A percentile compares a stretch with the other conserved stretches of the same genome.
phyloP scores from a whole-genome alignment of 2,329 filamentous ascomycete species.

The Aspergillus novoparasiticus region DNA sequence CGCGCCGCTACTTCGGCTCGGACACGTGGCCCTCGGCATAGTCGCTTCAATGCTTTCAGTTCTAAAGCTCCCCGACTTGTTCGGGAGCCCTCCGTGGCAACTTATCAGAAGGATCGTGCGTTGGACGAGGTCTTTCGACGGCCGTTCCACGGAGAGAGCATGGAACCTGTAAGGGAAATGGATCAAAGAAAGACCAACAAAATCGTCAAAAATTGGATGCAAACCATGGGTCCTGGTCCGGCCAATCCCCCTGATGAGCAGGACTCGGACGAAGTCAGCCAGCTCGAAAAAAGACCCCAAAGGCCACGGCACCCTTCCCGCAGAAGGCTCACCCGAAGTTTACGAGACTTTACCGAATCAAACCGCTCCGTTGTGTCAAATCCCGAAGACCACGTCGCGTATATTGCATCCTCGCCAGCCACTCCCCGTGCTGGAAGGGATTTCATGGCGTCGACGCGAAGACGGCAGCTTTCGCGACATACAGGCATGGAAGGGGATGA shows the following conservation, averaged over 20 bases:
- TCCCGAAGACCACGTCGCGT: conserved; percentile 52
- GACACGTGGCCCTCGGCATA: conserved; percentile 60
- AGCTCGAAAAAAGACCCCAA: conserved; percentile 57
- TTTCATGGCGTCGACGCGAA: conserved; percentile 34
- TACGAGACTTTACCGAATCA: conserved; percentile 53
- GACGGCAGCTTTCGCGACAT: conserved; percentile 56
- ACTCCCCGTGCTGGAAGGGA: conserved; percentile 37
- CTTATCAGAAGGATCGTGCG: conserved; percentile 85
- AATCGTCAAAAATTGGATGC: conserved; percentile 90
- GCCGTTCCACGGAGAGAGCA: conserved; percentile 64
- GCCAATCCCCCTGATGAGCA: conserved; percentile 63
- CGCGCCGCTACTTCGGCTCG: conserved; percentile 54
- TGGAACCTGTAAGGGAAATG: conserved; percentile 59
- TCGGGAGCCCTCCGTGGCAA: conserved; percentile 83
- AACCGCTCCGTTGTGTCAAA: conserved; percentile 60
- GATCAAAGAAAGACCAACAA: conserved; percentile 74
- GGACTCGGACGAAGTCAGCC: conserved; percentile 60
- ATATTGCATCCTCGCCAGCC: conserved; percentile 35
- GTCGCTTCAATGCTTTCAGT: conserved; percentile 69
- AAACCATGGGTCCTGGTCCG: conserved; percentile 59
- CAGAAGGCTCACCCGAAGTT: conserved; percentile 25
- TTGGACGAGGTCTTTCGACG: conserved; percentile 87
- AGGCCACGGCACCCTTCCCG: conserved; percentile 54
- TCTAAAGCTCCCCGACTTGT: conserved; percentile 64
- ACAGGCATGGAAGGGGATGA: conserved; percentile 89